Percentiles rank a stretch among this genome's conserved stretches.
phyloP scores from a whole-genome alignment of 495 filamentous ascomycete genomes.

The Trichoderma gamsii region DNA sequence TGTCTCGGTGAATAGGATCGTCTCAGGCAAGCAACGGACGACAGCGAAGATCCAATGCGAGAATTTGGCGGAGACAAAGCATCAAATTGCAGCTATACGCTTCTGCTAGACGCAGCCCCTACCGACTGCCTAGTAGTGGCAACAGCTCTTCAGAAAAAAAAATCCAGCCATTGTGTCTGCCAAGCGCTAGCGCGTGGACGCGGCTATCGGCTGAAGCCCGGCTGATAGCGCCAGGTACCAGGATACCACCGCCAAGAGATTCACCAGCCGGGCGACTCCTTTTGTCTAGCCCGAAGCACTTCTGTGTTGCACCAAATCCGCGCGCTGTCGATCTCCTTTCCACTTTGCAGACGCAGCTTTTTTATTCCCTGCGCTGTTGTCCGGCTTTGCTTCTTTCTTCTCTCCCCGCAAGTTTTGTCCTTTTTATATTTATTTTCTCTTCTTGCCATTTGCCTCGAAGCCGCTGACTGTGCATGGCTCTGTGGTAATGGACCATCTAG shows the following conservation, averaged over 20 bases:
- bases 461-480: not conserved
- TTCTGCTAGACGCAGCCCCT: not conserved
- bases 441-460: not conserved
- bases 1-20: not conserved
- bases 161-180: not conserved
- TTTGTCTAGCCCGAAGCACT: not conserved
- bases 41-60: not conserved
- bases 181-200: not conserved
- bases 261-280: not conserved
- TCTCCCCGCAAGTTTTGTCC: not conserved
- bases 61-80: not conserved
- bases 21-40: not conserved
- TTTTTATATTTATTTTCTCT: not conserved
- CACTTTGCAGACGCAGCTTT: not conserved
- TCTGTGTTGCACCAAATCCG: not conserved
- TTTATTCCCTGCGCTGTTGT: not conserved
- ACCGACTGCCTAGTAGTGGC: not conserved
- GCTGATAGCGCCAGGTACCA: not conserved
- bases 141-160: not conserved
- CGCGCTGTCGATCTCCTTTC: not conserved
- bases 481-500: not conserved
- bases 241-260: not conserved
- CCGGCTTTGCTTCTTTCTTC: not conserved
- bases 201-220: not conserved
- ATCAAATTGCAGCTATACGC: too few relatives aligned